Evolutionary conservation across 1,284 basidiomycete genomes (phyloP).

Genomic region (Amylostereum areolatum): DNA sequence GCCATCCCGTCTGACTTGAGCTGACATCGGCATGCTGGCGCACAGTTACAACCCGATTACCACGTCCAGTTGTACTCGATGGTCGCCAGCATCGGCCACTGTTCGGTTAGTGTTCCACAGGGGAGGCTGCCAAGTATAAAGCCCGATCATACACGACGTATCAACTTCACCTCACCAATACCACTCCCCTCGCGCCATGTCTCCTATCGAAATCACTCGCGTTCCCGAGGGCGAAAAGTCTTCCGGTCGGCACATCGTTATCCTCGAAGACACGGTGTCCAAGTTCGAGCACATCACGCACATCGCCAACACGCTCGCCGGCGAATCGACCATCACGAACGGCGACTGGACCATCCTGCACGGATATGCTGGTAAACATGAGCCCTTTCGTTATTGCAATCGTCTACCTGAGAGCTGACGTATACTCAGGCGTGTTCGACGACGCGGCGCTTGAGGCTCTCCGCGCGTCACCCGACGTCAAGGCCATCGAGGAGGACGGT

Average conservation of each 20-base stretch:
- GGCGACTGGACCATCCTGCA: conserved; percentile 33
- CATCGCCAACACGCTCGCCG: conserved; percentile 29
- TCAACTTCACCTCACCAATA: no score
- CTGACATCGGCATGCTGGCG: no score
- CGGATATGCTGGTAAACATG: conserved; percentile 52
- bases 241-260: conserved; percentile 46
- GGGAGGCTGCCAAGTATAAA: no score
- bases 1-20: no score
- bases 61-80: no score
- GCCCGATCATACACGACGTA: no score
- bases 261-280: conserved; percentile 47
- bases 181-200: no score
- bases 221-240: conserved; percentile 13
- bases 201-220: no score
- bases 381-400: not conserved
- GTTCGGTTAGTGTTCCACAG: no score
- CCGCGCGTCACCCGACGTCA: conserved; percentile 59
- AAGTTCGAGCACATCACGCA: conserved; percentile 21
- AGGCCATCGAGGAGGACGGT: conserved; percentile 38
- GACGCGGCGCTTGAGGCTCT: conserved; percentile 51
- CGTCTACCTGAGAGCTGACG: not conserved
- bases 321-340: conserved; percentile 22
- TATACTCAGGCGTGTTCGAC: conserved; percentile 35
- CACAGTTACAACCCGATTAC: no score
- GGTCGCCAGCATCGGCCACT: no score